Evolutionary conservation across 345 rosid genomes (phyloP), one percentile per base, ranked within the genome.

Genomic region (Euphorbia pulcherrima): DNA sequence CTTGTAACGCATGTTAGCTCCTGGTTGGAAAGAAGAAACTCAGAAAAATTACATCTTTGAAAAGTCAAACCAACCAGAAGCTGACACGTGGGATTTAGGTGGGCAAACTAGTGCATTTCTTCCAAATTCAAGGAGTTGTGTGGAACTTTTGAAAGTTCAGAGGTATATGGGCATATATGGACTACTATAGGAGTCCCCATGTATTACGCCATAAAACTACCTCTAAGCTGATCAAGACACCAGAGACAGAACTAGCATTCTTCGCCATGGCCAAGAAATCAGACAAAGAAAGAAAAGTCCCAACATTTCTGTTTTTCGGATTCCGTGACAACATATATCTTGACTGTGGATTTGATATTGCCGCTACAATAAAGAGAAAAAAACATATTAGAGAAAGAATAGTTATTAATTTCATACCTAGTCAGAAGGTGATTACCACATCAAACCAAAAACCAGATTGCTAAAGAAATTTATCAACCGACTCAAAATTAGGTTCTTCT

Each of bases 181-280:
- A n/a, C n/a, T n/a, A n/a, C n/a, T n/a, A n/a, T n/a, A n/a, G n/a
- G n/a, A n/a, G n/a, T n/a, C n/a, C n/a, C n/a, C n/a, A n/a, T n/a
- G n/a, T n/a, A n/a, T n/a, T n/a, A n/a, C n/a, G n/a, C n/a, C n/a
- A n/a, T n/a, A n/a, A n/a, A n/a, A n/a, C n/a, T n/a, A 94, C 99
- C 93, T 91, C 97, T 60, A 91, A 83, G 77, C 83, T 73, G 73
- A 94, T 85, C 80, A 89, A 81, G 79, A 91, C 83, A 60, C 97
- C 92, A 8, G 86, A 74, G 72, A 94, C 84, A 64, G 97, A 79
- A 75, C 72, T 81, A 53, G 87, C 35, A 56, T 76, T 86, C 70
- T 78, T 89, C 30, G 95, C 85, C 88, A 89, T 39, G 44, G 44
- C 77, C 51, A 94, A 77, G 78, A 94, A 94, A 1, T 86, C 89